Percentiles rank a stretch among this genome's conserved stretches.
Evolutionary conservation across 176 grass and related monocot genomes (phyloP).

Genomic region (Juncus effusus): DNA sequence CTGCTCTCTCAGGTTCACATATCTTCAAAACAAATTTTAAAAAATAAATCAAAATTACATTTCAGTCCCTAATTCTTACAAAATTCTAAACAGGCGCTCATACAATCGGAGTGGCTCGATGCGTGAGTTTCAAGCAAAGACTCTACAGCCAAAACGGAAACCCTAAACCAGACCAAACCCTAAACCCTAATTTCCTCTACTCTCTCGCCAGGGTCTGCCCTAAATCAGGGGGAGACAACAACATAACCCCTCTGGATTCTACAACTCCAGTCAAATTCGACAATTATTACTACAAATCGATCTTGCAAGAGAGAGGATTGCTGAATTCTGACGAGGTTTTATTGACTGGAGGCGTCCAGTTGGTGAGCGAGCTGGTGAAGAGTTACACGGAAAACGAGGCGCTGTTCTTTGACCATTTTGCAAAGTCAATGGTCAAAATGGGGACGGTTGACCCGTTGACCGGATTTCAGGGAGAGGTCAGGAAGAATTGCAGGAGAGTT

Average conservation of each 20-base stretch:
- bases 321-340: constrained; percentile 81
- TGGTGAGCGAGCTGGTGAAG: constrained; percentile 45
- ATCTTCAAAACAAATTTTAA: neutral
- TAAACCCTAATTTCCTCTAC: constrained; percentile 48
- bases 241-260: constrained; percentile 45
- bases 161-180: constrained; percentile 47
- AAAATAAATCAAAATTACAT: constrained; percentile 3
- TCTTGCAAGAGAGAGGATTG: constrained; percentile 55
- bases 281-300: constrained; percentile 75
- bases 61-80: neutral
- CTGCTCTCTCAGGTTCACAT: constrained; percentile 64
- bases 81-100: constrained; percentile 61
- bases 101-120: constrained; percentile 74
- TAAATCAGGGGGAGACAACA: constrained; percentile 51
- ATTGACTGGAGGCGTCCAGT: constrained; percentile 47
- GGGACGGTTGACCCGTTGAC: constrained; percentile 52
- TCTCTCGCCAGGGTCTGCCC: constrained; percentile 49
- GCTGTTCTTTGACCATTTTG: constrained; percentile 67
- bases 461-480: constrained; percentile 52
- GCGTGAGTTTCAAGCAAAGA: constrained; percentile 79
- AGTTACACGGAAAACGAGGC: constrained; percentile 57
- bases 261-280: constrained; percentile 57
- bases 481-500: constrained; percentile 52
- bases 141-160: constrained; percentile 68
- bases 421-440: constrained; percentile 74